Evolutionary conservation across 768 basidiomycete genomes (phyloP).

Genomic region (Naganishia randhawae): DNA sequence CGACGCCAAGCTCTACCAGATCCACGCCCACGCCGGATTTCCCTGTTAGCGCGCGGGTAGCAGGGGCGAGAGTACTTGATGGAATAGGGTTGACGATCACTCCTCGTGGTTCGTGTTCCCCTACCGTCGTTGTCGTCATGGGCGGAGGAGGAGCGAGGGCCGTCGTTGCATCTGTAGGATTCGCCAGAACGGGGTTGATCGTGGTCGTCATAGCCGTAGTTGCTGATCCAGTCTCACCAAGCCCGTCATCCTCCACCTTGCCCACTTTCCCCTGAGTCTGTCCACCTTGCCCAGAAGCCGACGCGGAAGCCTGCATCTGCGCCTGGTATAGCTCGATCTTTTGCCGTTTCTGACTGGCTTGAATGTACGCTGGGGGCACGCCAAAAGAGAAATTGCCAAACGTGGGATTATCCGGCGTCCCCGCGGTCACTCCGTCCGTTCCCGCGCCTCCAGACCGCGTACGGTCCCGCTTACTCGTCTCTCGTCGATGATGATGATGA

Average conservation of each 20-base stretch:
- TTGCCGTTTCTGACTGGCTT: not conserved
- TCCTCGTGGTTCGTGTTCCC: not conserved
- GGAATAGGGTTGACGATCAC: conserved; percentile 9
- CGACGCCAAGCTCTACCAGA: conserved; percentile 36
- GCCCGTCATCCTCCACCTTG: not conserved
- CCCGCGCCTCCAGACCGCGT: conserved; percentile 5
- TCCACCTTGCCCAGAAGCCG: no score
- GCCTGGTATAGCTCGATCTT: conserved; percentile 7
- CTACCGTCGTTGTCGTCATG: not conserved
- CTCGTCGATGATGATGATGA: conserved; percentile 24
- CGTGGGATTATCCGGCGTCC: not conserved
- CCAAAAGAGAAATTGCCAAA: conserved; percentile 13
- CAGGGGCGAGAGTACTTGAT: not conserved
- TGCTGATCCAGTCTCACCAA: not conserved
- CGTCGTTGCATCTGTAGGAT: conserved; percentile 3
- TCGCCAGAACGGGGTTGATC: conserved; percentile 1
- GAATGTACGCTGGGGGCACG: conserved; percentile 7
- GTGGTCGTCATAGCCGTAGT: not conserved
- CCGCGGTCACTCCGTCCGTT: not conserved
- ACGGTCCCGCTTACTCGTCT: conserved; percentile 7
- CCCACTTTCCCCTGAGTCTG: not conserved
- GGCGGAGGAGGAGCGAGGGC: not conserved
- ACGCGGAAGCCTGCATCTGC: conserved; percentile 5
- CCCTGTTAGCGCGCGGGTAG: not conserved
- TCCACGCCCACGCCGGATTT: conserved; percentile 23